Conservation (phyloP, 495 filamentous ascomycete species). For the Sporormia fimetaria region DNA sequence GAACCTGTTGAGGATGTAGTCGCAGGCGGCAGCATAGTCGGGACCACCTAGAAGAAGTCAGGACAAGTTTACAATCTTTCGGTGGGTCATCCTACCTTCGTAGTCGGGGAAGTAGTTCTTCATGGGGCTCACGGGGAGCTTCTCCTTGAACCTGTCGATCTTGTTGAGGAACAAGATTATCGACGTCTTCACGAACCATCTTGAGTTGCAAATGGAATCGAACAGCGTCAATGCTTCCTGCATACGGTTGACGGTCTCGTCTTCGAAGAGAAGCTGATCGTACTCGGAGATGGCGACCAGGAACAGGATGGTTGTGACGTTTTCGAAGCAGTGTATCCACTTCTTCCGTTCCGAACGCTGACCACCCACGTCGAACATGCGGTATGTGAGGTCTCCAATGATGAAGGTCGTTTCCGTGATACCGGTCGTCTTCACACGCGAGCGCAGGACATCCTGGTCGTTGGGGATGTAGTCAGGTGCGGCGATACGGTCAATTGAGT, state of each 20-base stretch:
- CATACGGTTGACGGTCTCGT: constrained; percentile 99
- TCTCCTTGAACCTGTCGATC: constrained; percentile 93
- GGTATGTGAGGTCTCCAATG: constrained; percentile 85
- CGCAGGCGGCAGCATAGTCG: constrained; percentile 85
- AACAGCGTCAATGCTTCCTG: constrained; percentile 97
- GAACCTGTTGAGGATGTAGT: constrained; percentile 96
- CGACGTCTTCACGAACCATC: constrained; percentile 93
- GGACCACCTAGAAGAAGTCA: constrained; percentile 48
- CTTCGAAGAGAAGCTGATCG: constrained; percentile 92
- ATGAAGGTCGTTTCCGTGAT: constrained; percentile 97
- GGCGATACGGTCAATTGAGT: constrained; percentile 81
- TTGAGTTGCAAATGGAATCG: constrained; percentile 91
- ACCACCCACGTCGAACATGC: constrained; percentile 98
- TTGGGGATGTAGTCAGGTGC: constrained; percentile 80
- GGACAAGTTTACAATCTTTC: constrained; percentile 1
- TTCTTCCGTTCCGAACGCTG: constrained; percentile 97
- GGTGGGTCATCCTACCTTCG: constrained; percentile 23
- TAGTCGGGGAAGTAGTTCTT: constrained; percentile 92
- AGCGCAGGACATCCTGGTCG: constrained; percentile 91
- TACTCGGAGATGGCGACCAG: constrained; percentile 94
- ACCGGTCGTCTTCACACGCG: constrained; percentile 84
- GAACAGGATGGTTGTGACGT: constrained; percentile 86
- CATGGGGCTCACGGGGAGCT: constrained; percentile 67
- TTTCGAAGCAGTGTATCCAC: constrained; percentile 99
- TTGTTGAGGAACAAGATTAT: constrained; percentile 99